A percentile compares a stretch with the other conserved stretches of the same genome.
These are phyloP conservation scores for Nitzschia sp. DNA, from an alignment of 108 stramenopile species.

Conservation along the genomic window DNA sequence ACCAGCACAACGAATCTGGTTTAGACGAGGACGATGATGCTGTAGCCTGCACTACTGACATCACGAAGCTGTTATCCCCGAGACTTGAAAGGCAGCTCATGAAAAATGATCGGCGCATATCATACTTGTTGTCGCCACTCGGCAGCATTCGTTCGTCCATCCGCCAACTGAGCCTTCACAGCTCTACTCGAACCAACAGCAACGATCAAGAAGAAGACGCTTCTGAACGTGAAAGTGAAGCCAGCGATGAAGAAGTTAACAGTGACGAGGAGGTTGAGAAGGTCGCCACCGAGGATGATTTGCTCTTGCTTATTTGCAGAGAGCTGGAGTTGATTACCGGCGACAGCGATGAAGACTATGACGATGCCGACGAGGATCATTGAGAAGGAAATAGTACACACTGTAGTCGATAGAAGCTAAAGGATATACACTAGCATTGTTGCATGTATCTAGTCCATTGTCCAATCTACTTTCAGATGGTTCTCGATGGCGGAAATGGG, in stretches of 20 bases:
- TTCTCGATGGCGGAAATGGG: too few relatives aligned
- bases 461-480: too few relatives aligned
- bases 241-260: conserved; percentile 1
- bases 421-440: too few relatives aligned
- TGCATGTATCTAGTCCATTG: too few relatives aligned
- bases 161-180: too few relatives aligned
- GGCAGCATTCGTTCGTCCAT: neutral
- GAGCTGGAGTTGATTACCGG: conserved; percentile 17
- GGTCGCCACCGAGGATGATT: conserved; percentile 10
- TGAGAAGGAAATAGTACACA: neutral
- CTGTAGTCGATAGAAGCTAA: too few relatives aligned
- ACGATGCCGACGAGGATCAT: conserved; percentile 6
- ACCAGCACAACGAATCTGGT: neutral
- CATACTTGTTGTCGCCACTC: conserved; percentile 5
- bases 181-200: neutral
- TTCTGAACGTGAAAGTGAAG: neutral
- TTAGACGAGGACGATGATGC: neutral
- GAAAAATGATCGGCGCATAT: neutral
- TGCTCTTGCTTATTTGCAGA: conserved; percentile 3
- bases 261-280: conserved; percentile 7
- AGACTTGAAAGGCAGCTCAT: neutral
- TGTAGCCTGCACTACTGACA: too few relatives aligned
- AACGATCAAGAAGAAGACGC: neutral
- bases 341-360: neutral
- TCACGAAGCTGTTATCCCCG: conserved; percentile 4